Conservation (phyloP, 768 basidiomycete species). For the Tubosaeta brunneosetosa region DNA sequence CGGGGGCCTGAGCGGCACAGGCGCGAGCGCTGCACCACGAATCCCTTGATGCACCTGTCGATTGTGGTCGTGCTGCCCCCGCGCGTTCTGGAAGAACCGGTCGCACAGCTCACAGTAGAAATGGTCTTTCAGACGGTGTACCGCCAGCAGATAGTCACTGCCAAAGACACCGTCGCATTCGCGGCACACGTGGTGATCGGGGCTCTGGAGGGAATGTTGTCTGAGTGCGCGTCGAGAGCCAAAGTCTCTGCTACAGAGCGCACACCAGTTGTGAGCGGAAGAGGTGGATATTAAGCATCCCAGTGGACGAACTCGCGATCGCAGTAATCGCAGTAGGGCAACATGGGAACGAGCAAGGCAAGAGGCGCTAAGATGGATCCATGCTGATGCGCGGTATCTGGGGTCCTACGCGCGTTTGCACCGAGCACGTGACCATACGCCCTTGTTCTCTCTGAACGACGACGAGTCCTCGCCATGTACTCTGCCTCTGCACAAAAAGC, state of each 20-base stretch:
- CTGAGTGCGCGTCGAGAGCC: not conserved
- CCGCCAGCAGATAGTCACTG: not conserved
- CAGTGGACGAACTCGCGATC: constrained; percentile 5
- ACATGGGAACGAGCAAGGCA: constrained; percentile 10
- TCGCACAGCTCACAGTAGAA: not conserved
- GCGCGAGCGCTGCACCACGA: no score
- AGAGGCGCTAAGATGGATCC: not conserved
- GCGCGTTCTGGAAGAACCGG: not conserved
- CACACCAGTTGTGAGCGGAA: not conserved
- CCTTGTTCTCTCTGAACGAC: not conserved
- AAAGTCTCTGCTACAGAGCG: not conserved
- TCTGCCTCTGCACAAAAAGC: constrained; percentile 65
- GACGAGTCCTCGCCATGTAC: constrained; percentile 38
- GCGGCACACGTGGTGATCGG: not conserved
- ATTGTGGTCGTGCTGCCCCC: not conserved
- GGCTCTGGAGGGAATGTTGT: not conserved
- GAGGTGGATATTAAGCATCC: not conserved
- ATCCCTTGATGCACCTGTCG: not conserved
- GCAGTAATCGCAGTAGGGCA: constrained; percentile 37
- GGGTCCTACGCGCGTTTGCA: constrained; percentile 30
- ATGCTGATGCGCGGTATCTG: constrained; percentile 1
- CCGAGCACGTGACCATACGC: constrained; percentile 20
- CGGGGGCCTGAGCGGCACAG: no score
- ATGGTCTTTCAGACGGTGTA: not conserved
- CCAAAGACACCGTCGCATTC: not conserved